Conservation (phyloP, 2,329 filamentous ascomycete species). For the Magnaporthales sp. region DNA sequence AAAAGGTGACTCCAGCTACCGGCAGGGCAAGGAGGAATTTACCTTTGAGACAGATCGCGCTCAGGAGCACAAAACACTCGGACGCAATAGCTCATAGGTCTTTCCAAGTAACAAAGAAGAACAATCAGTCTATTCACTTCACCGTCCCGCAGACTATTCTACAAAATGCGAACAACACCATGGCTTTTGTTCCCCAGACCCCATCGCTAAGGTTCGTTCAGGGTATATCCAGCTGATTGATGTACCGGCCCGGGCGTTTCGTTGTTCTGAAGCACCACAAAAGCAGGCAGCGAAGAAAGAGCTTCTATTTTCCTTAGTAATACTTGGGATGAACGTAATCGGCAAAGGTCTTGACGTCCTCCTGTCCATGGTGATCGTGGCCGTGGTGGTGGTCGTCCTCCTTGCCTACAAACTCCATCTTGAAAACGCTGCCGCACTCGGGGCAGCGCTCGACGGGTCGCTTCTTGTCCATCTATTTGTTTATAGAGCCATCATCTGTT, state of each 20-base stretch:
- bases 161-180: constrained; percentile 5
- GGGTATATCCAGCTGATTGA: constrained; percentile 1
- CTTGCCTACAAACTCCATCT: constrained; percentile 94
- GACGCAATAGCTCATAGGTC: neutral
- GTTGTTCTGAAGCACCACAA: neutral
- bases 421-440: constrained; percentile 93
- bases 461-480: constrained; percentile 67
- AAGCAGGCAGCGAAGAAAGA: neutral
- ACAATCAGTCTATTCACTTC: constrained; percentile 8
- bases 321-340: constrained; percentile 95
- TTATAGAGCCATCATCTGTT: neutral
- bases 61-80: neutral
- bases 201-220: neutral
- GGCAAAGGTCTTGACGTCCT: constrained; percentile 93
- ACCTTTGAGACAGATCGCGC: neutral
- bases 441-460: constrained; percentile 91
- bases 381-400: constrained; percentile 57
- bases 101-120: neutral
- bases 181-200: neutral
- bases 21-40: neutral
- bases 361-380: constrained; percentile 49
- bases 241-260: neutral
- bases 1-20: neutral
- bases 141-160: constrained; percentile 8
- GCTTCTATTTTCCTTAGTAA: constrained; percentile 46